phyloP scores from a whole-genome alignment of 306 rosid genomes.

The Ammopiptanthus mongolicus region DNA sequence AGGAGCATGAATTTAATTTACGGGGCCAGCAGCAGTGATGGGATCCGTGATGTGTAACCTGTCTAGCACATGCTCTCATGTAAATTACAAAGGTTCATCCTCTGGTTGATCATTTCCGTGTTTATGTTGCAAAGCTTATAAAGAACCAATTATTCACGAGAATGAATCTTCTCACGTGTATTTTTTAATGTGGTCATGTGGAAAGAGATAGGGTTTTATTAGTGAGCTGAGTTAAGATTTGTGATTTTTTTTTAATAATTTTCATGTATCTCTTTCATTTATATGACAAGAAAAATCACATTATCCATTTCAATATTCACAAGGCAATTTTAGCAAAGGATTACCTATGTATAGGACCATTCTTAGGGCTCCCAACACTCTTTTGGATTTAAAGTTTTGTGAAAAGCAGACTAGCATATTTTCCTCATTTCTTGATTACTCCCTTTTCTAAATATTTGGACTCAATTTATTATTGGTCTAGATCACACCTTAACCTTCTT shows the following conservation, averaged over 20 bases:
- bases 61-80: not conserved
- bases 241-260: too few species aligned
- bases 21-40: conserved; percentile 20
- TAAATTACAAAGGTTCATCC: conserved; percentile 13
- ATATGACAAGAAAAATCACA: too few species aligned
- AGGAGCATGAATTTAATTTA: conserved; percentile 41
- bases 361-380: not conserved
- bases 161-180: too few species aligned
- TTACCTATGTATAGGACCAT: conserved; percentile 16
- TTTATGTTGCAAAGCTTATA: conserved; percentile 15
- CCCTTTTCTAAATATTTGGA: not conserved
- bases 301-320: not conserved
- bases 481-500: too few species aligned
- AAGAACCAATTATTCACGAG: not conserved
- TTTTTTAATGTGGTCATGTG: too few species aligned
- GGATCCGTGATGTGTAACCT: conserved; percentile 12
- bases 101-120: not conserved
- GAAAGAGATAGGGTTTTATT: too few species aligned
- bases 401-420: not conserved
- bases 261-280: too few species aligned
- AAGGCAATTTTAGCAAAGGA: not conserved
- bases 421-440: not conserved
- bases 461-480: too few species aligned
- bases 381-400: not conserved
- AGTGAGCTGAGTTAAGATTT: too few species aligned